A percentile compares a stretch with the other conserved stretches of the same genome.
These are phyloP conservation scores for Erythrophleum fordii DNA, from an alignment of 306 rosid genomes.

Conservation along the genomic window DNA sequence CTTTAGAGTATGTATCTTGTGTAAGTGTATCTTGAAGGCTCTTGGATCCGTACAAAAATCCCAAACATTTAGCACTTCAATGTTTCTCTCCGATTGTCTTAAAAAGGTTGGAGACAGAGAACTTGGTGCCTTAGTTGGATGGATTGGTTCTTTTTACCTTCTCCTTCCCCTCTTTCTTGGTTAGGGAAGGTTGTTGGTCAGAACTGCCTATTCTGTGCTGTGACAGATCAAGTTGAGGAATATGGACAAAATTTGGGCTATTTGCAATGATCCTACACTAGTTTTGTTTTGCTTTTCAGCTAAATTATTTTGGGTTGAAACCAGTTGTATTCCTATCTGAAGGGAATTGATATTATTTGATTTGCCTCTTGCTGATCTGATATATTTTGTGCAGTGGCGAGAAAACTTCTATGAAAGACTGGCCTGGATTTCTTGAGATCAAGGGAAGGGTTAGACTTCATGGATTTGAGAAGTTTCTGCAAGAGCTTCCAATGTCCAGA, in stretches of 20 bases:
- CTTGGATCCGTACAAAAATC: constrained; percentile 2
- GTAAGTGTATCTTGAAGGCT: constrained; percentile 16
- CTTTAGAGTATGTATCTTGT: not conserved
- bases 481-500: constrained; percentile 83
- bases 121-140: not conserved
- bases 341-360: constrained; percentile 9
- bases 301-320: not conserved
- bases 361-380: constrained; percentile 35
- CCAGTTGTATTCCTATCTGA: not conserved
- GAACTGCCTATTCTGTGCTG: not conserved
- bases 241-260: not conserved
- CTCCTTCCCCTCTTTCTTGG: not conserved
- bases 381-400: constrained; percentile 74
- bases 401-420: constrained; percentile 71
- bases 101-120: not conserved
- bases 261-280: not conserved
- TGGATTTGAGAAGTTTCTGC: constrained; percentile 90
- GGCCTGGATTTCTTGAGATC: constrained; percentile 89
- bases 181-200: not conserved
- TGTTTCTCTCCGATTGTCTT: not conserved
- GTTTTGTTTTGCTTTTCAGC: not conserved
- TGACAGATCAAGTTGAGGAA: not conserved
- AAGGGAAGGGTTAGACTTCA: constrained; percentile 97
- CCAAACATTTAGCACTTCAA: not conserved
- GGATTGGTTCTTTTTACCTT: not conserved